phyloP scores from a whole-genome alignment of 169 alveolate genomes.

The Eimeria sp. region DNA sequence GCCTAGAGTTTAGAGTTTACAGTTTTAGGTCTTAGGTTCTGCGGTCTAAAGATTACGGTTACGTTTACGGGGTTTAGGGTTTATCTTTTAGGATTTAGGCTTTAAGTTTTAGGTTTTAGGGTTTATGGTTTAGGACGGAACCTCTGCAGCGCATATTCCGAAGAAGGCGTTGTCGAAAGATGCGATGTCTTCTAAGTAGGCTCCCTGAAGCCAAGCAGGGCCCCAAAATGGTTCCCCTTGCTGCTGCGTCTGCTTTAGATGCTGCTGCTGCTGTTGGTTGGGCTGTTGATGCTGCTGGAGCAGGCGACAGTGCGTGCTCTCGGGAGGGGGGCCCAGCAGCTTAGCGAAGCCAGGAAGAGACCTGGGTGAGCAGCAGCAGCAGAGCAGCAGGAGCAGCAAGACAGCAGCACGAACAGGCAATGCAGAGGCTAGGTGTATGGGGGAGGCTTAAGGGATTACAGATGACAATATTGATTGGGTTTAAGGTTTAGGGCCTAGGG shows the following conservation, averaged over 20 bases:
- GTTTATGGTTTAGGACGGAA: background rate
- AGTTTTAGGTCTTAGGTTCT: too few relatives aligned
- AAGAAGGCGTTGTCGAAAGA: constrained; percentile 84
- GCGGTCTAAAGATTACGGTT: too few relatives aligned
- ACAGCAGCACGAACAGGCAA: background rate
- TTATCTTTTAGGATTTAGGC: too few relatives aligned
- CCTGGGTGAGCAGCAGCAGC: constrained; percentile 3
- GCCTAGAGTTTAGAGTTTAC: too few relatives aligned
- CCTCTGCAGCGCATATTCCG: constrained; percentile 85
- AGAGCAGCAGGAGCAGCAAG: background rate
- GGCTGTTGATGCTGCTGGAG: background rate
- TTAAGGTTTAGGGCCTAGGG: background rate
- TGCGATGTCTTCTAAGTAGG: constrained; percentile 85
- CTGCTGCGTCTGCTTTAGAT: background rate
- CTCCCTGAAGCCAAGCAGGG: constrained; percentile 82
- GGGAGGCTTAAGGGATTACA: background rate
- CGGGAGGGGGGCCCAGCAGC: background rate
- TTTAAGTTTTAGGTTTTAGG: background rate
- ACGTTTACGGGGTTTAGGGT: too few relatives aligned
- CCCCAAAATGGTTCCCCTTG: background rate
- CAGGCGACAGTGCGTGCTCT: background rate
- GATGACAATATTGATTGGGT: background rate
- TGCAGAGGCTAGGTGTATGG: background rate
- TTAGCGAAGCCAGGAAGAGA: background rate
- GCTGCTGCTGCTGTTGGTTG: background rate